These are phyloP conservation scores for Bertia moriformis DNA, from an alignment of 2,329 filamentous ascomycete genomes.

Conservation along the genomic window DNA sequence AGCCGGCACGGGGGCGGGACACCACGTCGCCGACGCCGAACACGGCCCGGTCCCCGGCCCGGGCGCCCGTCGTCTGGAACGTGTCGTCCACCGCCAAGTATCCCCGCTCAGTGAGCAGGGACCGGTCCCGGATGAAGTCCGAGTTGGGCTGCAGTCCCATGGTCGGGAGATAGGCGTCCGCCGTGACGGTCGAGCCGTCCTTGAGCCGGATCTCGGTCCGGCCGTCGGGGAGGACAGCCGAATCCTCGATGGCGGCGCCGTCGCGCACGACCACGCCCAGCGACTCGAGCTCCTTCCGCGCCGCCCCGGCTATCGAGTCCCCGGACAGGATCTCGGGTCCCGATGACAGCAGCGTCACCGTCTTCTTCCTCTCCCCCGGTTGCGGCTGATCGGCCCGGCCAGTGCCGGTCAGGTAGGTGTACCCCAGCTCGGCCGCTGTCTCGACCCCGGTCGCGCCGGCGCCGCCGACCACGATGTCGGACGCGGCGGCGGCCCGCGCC, in stretches of 20 bases:
- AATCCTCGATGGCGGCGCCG: slow-evolving; percentile 21
- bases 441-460: slow-evolving; percentile 41
- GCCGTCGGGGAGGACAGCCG: slow-evolving; percentile 19
- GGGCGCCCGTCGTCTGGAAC: slow-evolving; percentile 31
- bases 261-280: slow-evolving; percentile 33
- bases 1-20: slow-evolving; percentile 28
- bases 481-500: slow-evolving; percentile 25
- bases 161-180: slow-evolving; percentile 42
- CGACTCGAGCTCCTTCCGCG: slow-evolving; percentile 31
- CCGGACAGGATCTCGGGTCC: slow-evolving; percentile 25
- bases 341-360: slow-evolving; percentile 30
- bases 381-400: slow-evolving; percentile 8
- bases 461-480: slow-evolving; percentile 38
- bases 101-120: slow-evolving; percentile 25
- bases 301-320: slow-evolving; percentile 24
- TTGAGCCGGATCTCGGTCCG: slow-evolving; percentile 31
- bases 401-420: slow-evolving; percentile 22
- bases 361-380: no score
- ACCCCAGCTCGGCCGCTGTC: slow-evolving; percentile 35
- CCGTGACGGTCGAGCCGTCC: slow-evolving; percentile 28
- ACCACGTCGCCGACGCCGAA: slow-evolving; percentile 41
- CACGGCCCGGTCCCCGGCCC: slow-evolving; percentile 23
- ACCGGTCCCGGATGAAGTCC: slow-evolving; percentile 30
- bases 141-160: slow-evolving; percentile 39
- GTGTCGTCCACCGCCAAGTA: slow-evolving; percentile 34